phyloP scores from a whole-genome alignment of 2,329 filamentous ascomycete genomes.

The Uncinocarpus reesii region DNA sequence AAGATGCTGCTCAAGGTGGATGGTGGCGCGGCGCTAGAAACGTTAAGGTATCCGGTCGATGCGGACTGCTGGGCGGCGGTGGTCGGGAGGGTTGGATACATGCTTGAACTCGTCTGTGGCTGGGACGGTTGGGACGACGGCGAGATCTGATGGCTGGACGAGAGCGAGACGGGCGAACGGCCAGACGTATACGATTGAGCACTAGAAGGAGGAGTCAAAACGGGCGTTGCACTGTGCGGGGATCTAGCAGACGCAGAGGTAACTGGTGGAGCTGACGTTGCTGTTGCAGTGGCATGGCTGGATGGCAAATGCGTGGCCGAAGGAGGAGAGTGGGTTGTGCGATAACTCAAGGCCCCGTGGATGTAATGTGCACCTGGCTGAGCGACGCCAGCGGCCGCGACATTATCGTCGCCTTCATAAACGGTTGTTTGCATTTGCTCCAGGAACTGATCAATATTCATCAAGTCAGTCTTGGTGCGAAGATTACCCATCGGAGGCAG shows the following conservation, averaged over 20 bases:
- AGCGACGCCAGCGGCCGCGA: slow-evolving; percentile 66
- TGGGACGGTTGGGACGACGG: slow-evolving; percentile 32
- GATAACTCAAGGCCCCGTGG: slow-evolving; percentile 42
- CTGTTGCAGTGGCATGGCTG: slow-evolving; percentile 32
- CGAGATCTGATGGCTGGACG: slow-evolving; percentile 43
- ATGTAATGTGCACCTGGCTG: slow-evolving; percentile 61
- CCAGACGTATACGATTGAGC: slow-evolving; percentile 54
- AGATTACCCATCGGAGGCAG: slow-evolving; percentile 76
- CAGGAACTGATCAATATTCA: slow-evolving; percentile 88
- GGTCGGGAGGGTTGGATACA: slow-evolving; percentile 55
- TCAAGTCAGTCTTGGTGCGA: slow-evolving; percentile 83
- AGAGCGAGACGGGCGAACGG: slow-evolving; percentile 49
- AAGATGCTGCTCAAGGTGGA: slow-evolving; percentile 51
- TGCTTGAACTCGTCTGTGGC: slow-evolving; percentile 37
- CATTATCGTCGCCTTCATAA: slow-evolving; percentile 80
- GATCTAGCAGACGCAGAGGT: slow-evolving; percentile 32
- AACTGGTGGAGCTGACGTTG: slow-evolving; percentile 30
- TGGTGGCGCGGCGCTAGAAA: slow-evolving; percentile 48
- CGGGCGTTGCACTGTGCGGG: slow-evolving; percentile 46
- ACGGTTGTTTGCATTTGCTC: slow-evolving; percentile 94
- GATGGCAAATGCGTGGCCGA: slow-evolving; percentile 31
- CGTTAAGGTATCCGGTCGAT: slow-evolving; percentile 40
- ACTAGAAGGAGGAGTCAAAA: slow-evolving; percentile 52
- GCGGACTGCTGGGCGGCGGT: slow-evolving; percentile 49
- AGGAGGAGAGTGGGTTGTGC: slow-evolving; percentile 49